phyloP scores from a whole-genome alignment of 1,284 basidiomycete genomes.

The Tilletia caries region DNA sequence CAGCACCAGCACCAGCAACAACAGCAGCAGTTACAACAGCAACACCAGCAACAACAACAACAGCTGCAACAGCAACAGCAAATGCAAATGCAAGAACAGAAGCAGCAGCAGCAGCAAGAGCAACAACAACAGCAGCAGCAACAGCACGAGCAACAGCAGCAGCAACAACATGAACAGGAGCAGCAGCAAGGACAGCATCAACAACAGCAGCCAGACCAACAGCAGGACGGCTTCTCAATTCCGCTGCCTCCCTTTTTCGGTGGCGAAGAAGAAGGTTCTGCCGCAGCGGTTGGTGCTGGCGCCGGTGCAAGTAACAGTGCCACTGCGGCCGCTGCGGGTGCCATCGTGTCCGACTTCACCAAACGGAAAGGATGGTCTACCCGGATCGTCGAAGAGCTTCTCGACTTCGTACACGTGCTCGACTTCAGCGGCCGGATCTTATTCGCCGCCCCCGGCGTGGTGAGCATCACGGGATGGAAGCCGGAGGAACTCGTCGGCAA shows the following conservation, averaged over 20 bases:
- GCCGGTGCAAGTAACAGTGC: constrained; percentile 22
- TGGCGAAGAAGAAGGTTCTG: neutral
- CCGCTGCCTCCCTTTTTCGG: too few relatives aligned
- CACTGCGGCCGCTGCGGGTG: constrained; percentile 25
- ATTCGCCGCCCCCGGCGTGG: constrained; percentile 38
- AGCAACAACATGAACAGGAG: constrained; percentile 1
- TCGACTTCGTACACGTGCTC: constrained; percentile 46
- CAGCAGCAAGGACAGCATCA: neutral
- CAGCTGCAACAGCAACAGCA: constrained; percentile 9
- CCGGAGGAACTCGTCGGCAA: constrained; percentile 39
- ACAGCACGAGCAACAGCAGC: constrained; percentile 19
- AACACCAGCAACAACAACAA: constrained; percentile 2
- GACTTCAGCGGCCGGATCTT: constrained; percentile 36
- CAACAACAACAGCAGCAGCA: constrained; percentile 26
- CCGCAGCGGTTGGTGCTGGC: constrained; percentile 1
- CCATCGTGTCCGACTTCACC: constrained; percentile 41
- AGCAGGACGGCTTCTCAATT: neutral
- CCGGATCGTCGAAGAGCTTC: constrained; percentile 43
- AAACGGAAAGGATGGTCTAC: constrained; percentile 46
- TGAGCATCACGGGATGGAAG: constrained; percentile 41
- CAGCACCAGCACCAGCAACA: neutral
- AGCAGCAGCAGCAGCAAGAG: constrained; percentile 19
- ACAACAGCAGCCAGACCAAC: too few relatives aligned
- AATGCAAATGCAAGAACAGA: constrained; percentile 6
- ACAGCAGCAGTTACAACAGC: constrained; percentile 8